These are phyloP conservation scores for Caryocar brasiliense DNA, from an alignment of 441 rosid species.

Conservation along the genomic window DNA sequence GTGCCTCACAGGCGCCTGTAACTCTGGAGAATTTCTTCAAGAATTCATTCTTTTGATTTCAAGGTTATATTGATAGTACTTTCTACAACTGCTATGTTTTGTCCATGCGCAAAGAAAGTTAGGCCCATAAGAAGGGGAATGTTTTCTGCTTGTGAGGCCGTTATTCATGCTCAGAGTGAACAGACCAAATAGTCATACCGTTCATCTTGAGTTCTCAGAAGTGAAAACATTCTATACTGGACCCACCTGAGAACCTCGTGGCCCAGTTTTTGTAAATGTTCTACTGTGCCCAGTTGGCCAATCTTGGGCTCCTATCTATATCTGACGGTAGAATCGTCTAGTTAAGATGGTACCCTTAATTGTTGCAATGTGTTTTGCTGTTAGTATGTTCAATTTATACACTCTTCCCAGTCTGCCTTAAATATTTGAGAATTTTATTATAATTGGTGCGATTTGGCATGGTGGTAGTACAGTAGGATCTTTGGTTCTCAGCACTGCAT, in stretches of 20 bases:
- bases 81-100: neutral
- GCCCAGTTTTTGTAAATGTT: neutral
- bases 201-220: constrained; percentile 1
- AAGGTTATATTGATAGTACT: neutral
- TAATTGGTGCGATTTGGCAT: neutral
- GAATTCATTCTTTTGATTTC: neutral
- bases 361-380: neutral
- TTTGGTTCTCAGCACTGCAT: neutral
- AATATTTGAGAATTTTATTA: neutral
- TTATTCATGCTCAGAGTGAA: constrained; percentile 4
- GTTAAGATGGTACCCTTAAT: neutral
- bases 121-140: constrained; percentile 1
- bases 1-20: neutral
- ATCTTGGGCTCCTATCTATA: constrained; percentile 3
- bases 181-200: neutral
- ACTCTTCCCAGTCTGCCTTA: constrained; percentile 5
- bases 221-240: constrained; percentile 3
- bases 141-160: constrained; percentile 5
- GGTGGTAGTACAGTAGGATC: neutral
- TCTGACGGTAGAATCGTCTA: constrained; percentile 3
- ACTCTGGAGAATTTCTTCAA: constrained; percentile 5
- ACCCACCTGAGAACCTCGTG: constrained; percentile 2
- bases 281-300: neutral
- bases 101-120: neutral
- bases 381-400: neutral